A percentile compares a stretch with the other conserved stretches of the same genome.
These are phyloP conservation scores for Penicillium brevicompactum DNA, from an alignment of 2,329 filamentous ascomycete genomes.

Conservation along the genomic window DNA sequence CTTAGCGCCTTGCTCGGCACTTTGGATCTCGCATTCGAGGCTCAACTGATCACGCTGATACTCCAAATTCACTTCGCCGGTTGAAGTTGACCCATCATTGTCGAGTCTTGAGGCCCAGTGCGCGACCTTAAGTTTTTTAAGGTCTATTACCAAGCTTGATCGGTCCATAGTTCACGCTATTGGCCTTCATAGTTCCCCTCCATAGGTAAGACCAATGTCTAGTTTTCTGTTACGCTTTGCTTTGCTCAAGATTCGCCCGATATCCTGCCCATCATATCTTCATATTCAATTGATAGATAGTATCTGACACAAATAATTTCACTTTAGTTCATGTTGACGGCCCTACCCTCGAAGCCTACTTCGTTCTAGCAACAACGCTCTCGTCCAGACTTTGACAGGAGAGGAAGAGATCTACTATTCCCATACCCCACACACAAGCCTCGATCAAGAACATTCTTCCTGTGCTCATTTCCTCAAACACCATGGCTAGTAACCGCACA, in stretches of 20 bases:
- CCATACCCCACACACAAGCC: background rate
- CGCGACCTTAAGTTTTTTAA: background rate
- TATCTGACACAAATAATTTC: background rate
- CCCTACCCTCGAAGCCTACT: background rate
- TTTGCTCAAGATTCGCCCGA: background rate
- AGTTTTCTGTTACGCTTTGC: background rate
- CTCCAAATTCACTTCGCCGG: background rate
- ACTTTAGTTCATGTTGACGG: background rate
- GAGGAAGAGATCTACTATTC: background rate
- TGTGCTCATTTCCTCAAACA: constrained; percentile 15
- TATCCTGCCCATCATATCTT: background rate
- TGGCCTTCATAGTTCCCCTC: constrained; percentile 22
- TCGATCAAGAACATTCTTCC: background rate
- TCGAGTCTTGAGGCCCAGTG: background rate
- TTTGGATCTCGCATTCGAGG: background rate
- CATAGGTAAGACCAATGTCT: constrained; percentile 16
- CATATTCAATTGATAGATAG: background rate
- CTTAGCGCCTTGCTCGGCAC: constrained; percentile 9
- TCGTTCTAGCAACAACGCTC: background rate
- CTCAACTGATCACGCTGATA: background rate
- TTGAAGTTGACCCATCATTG: background rate
- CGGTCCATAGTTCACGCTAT: background rate
- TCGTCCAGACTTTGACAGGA: background rate
- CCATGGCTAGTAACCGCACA: constrained; percentile 59
- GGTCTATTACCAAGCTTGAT: background rate